phyloP scores from a whole-genome alignment of 2,329 filamentous ascomycete genomes.

The Ceratocystis albifundus region DNA sequence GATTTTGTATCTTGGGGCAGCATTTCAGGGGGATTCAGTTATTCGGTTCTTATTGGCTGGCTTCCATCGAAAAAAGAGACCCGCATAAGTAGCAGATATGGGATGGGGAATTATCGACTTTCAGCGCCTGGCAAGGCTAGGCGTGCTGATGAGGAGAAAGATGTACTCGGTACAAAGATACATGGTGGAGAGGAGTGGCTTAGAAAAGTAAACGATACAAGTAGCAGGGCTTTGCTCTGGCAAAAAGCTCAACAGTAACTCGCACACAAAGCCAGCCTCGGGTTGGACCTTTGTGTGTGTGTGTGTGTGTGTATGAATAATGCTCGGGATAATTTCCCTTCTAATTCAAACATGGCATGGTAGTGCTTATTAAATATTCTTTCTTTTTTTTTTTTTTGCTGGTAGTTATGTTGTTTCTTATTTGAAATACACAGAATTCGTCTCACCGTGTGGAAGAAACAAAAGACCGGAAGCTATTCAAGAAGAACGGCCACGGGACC shows the following conservation, averaged over 20 bases:
- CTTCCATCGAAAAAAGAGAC: not conserved
- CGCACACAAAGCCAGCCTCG: not conserved
- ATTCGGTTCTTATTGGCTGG: not conserved
- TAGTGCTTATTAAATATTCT: too few species aligned
- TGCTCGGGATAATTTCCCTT: not conserved
- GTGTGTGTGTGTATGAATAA: not conserved
- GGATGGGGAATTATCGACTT: not conserved
- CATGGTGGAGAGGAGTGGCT: not conserved
- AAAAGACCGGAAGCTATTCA: too few species aligned
- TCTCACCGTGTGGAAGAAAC: too few species aligned
- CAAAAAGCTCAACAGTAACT: too few species aligned
- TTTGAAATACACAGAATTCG: not conserved
- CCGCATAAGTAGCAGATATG: not conserved
- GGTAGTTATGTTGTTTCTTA: not conserved
- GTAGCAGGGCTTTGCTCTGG: not conserved
- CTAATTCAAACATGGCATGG: not conserved
- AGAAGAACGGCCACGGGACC: not conserved
- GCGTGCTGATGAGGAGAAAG: not conserved
- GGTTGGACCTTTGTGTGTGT: not conserved
- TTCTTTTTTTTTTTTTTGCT: not conserved
- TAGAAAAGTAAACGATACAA: not conserved
- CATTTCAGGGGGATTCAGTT: slow-evolving; percentile 7
- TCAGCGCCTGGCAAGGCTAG: not conserved
- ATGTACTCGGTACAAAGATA: too few species aligned
- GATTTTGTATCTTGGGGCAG: not conserved